A percentile compares a stretch with the other conserved stretches of the same genome.
Conservation (phyloP, 768 basidiomycete genomes). For the Ramaria sp. region DNA sequence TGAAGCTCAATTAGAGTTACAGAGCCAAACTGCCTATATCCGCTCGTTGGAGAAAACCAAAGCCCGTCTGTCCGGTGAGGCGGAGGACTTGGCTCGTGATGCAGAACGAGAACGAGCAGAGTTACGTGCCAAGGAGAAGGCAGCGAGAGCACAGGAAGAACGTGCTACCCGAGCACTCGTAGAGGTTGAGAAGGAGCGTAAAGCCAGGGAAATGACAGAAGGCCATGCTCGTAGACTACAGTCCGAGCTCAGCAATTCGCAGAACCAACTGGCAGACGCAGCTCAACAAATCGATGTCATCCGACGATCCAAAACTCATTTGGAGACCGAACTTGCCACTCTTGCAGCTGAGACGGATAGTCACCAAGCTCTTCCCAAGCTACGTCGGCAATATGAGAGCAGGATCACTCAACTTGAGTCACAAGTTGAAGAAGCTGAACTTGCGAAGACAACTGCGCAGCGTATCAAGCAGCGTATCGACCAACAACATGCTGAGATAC, state of each 20-base stretch:
- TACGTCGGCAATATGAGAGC: slow-evolving; percentile 53
- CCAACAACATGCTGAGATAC: slow-evolving; percentile 61
- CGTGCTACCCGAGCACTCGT: slow-evolving; percentile 41
- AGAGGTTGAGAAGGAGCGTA: slow-evolving; percentile 58
- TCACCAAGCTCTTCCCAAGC: slow-evolving; percentile 41
- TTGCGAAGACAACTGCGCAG: slow-evolving; percentile 35
- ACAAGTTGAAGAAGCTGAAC: slow-evolving; percentile 47
- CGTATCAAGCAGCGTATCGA: slow-evolving; percentile 53
- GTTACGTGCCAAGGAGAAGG: slow-evolving; percentile 60
- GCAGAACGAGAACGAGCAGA: slow-evolving; percentile 60
- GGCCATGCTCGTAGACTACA: slow-evolving; percentile 48
- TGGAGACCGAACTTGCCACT: slow-evolving; percentile 57
- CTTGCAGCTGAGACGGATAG: slow-evolving; percentile 51
- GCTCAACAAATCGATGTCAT: slow-evolving; percentile 39
- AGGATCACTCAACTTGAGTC: slow-evolving; percentile 52
- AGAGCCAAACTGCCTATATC: slow-evolving; percentile 63
- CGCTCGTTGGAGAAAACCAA: slow-evolving; percentile 83
- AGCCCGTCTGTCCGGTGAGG: slow-evolving; percentile 58
- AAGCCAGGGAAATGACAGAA: slow-evolving; percentile 54
- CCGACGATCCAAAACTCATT: slow-evolving; percentile 50
- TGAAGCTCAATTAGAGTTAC: slow-evolving; percentile 69
- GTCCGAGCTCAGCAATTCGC: slow-evolving; percentile 43
- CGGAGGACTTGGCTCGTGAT: slow-evolving; percentile 71
- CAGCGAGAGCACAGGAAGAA: slow-evolving; percentile 49
- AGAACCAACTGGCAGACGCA: slow-evolving; percentile 45